Base-by-base conservation (phyloP, 768 basidiomycete genomes). In the Mycena olivaceomarginata region DNA sequence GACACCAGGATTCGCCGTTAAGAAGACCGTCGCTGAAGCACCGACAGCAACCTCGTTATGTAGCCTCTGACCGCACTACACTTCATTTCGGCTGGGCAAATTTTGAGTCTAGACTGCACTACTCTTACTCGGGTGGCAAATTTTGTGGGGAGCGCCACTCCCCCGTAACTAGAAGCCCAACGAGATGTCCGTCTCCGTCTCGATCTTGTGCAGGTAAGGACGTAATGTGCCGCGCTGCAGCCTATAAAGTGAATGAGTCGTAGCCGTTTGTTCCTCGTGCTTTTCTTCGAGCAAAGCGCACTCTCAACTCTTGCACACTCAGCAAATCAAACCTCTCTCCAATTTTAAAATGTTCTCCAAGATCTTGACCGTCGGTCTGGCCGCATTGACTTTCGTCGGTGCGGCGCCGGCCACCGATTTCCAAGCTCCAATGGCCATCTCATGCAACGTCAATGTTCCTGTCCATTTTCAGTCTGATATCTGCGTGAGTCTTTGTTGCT, bases 21-120 rank as follows among this genome's bases (percentile, higher is more conserved):
- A n/a, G n/a, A n/a, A n/a, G n/a, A n/a, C n/a, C n/a, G 53, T n/a
- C 53, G n/a, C 53, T 56, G 53, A 56, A 56, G 53, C 53, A 56
- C 53, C 15, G 48, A 51, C 53, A 22, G 22, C 53, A 56, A 56
- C 53, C 53, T 56, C 22, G n/a, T n/a, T 56, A n/a, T n/a, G n/a
- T n/a, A n/a, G n/a, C 53, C n/a, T 56, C 53, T 56, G 53, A 56
- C 53, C 15, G n/a, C 53, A 56, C 53, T 56, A 56, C 53, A 56
- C 15, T 56, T 56, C 53, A 56, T 56, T 56, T 56, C n/a, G 16
- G n/a, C 53, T 56, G 20, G 16, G 53, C 22, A 22, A 56, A n/a
- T n/a, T n/a, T n/a, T n/a, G n/a, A n/a, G n/a, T n/a, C n/a, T n/a
- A n/a, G n/a, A n/a, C n/a, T n/a, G n/a, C n/a, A n/a, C n/a, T n/a